These are phyloP conservation scores for Colletotrichum eremochloae DNA, from an alignment of 2,329 filamentous ascomycete species.

Conservation along the genomic window DNA sequence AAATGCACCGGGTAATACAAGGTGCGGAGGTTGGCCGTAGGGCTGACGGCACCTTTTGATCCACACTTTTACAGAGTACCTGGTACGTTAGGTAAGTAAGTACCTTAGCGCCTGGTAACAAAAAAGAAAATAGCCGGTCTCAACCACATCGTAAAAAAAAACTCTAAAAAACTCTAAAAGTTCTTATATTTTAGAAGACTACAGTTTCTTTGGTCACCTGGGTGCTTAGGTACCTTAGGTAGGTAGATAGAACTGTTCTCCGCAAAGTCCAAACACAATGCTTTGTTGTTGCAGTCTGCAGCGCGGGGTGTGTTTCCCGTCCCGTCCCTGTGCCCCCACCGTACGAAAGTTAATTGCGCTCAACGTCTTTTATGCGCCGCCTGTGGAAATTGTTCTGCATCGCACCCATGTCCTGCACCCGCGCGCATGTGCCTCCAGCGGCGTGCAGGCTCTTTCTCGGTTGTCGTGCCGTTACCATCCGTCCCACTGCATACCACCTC, in stretches of 20 bases:
- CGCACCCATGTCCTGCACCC: background rate
- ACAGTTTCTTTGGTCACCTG: too few relatives aligned
- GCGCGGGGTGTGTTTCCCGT: background rate
- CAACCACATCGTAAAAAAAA: too few relatives aligned
- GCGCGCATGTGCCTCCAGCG: background rate
- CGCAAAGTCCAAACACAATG: background rate
- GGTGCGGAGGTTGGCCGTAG: conserved; percentile 1
- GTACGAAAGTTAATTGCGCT: background rate
- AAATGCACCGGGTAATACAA: background rate
- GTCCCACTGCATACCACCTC: background rate
- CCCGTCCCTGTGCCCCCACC: conserved; percentile 3
- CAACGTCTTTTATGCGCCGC: background rate
- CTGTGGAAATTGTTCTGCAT: conserved; percentile 16
- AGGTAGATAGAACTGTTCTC: too few relatives aligned
- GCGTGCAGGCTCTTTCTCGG: background rate
- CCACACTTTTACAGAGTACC: background rate
- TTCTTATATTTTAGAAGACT: too few relatives aligned
- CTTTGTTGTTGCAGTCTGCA: conserved; percentile 7
- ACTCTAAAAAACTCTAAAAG: too few relatives aligned
- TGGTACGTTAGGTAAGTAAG: background rate
- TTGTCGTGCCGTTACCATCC: conserved; percentile 10
- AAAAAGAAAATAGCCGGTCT: too few relatives aligned
- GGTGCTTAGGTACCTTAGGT: too few relatives aligned
- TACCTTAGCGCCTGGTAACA: too few relatives aligned
- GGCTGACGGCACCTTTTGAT: background rate